Percentiles rank a stretch among this genome's conserved stretches.
phyloP scores from a whole-genome alignment of 345 rosid species.

The Fremontodendron californicum region DNA sequence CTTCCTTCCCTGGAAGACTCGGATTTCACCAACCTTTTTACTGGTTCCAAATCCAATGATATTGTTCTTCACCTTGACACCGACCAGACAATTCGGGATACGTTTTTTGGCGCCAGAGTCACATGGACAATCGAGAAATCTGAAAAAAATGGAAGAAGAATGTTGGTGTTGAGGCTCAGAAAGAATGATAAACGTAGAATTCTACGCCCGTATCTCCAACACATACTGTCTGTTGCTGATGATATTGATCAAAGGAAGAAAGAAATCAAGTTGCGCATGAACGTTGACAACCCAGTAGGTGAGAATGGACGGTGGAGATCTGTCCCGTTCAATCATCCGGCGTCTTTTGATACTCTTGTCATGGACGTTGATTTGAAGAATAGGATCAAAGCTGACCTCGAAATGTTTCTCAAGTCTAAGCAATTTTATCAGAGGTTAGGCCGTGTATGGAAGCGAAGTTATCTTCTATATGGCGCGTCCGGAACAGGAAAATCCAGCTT shows the following conservation, averaged over 20 bases:
- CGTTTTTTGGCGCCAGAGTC: slow-evolving; percentile 48
- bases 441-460: slow-evolving; percentile 68
- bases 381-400: slow-evolving; percentile 56
- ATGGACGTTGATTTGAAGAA: slow-evolving; percentile 51
- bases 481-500: slow-evolving; percentile 69
- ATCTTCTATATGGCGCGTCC: slow-evolving; percentile 51
- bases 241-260: slow-evolving; percentile 38
- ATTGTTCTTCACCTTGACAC: slow-evolving; percentile 39
- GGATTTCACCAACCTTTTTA: slow-evolving; percentile 46
- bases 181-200: slow-evolving; percentile 50
- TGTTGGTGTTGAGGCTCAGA: slow-evolving; percentile 43
- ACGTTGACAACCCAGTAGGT: slow-evolving; percentile 10
- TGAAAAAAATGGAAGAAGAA: not conserved
- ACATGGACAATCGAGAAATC: slow-evolving; percentile 37
- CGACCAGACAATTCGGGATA: slow-evolving; percentile 37
- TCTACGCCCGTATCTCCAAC: slow-evolving; percentile 64
- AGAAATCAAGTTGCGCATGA: slow-evolving; percentile 39
- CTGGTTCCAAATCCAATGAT: slow-evolving; percentile 47
- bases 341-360: slow-evolving; percentile 51
- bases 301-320: slow-evolving; percentile 46
- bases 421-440: slow-evolving; percentile 56
- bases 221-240: slow-evolving; percentile 41
- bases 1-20: slow-evolving; percentile 48
- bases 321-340: slow-evolving; percentile 50
- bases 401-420: slow-evolving; percentile 48